These are phyloP conservation scores for Cyclospora cayetanensis DNA, from an alignment of 169 alveolate species.

Conservation along the genomic window DNA sequence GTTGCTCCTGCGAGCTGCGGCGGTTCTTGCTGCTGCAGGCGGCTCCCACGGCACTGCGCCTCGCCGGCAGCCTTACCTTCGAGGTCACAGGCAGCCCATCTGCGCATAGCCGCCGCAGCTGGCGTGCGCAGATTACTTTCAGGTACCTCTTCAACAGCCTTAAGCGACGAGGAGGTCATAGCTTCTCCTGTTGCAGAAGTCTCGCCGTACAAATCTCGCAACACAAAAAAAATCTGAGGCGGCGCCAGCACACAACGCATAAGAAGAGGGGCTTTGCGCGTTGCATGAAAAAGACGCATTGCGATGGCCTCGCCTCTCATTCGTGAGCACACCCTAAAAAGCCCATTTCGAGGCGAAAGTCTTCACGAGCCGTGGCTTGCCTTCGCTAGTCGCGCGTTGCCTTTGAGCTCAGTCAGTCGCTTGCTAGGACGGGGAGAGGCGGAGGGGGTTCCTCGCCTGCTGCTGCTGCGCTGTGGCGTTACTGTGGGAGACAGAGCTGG, in stretches of 20 bases:
- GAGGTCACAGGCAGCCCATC: too few species aligned
- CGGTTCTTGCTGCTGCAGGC: background rate
- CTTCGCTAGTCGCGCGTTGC: background rate
- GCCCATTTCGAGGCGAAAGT: background rate
- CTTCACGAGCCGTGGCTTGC: background rate
- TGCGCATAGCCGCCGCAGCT: too few species aligned
- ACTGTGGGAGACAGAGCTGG: background rate
- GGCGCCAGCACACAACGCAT: background rate
- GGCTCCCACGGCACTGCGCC: too few species aligned
- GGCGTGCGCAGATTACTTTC: too few species aligned
- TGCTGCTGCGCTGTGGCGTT: background rate
- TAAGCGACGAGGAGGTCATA: too few species aligned
- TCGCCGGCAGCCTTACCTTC: too few species aligned
- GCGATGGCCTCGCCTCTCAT: too few species aligned
- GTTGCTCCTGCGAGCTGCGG: background rate
- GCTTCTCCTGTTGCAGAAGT: too few species aligned
- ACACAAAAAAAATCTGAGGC: background rate
- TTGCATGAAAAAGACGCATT: too few species aligned
- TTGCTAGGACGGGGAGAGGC: background rate
- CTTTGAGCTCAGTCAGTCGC: constrained; percentile 1
- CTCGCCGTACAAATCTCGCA: background rate
- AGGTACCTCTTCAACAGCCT: too few species aligned
- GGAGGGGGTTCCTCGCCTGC: background rate
- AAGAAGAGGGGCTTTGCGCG: too few species aligned
- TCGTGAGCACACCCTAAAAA: background rate